phyloP scores from a whole-genome alignment of 2,329 filamentous ascomycete species.

The Chaetomiaceae sp. region DNA sequence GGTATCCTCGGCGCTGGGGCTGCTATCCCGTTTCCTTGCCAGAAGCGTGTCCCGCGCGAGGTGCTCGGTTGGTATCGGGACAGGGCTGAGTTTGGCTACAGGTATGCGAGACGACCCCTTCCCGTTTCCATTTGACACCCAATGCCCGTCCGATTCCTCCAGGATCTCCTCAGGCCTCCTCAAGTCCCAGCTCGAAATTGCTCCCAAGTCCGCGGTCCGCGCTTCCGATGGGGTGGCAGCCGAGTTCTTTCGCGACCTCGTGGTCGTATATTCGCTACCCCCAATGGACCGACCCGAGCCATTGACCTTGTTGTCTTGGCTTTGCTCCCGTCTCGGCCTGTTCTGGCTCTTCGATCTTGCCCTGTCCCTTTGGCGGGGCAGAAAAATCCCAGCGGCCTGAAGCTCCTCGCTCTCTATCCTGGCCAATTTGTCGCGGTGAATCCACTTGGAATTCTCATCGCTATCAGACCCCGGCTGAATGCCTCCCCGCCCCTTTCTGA shows the following conservation, averaged over 20 bases:
- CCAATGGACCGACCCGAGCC: constrained; percentile 30
- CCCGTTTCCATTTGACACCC: constrained; percentile 43
- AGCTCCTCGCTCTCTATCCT: constrained; percentile 76
- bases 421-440: constrained; percentile 77
- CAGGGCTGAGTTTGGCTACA: constrained; percentile 70
- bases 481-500: constrained; percentile 26
- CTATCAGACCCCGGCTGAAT: constrained; percentile 26
- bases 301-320: constrained; percentile 30
- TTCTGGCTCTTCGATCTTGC: constrained; percentile 43
- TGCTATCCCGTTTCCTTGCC: constrained; percentile 53
- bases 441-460: constrained; percentile 68
- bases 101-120: constrained; percentile 78
- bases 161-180: constrained; percentile 73
- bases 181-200: constrained; percentile 59
- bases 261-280: constrained; percentile 25
- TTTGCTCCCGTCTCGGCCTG: constrained; percentile 28
- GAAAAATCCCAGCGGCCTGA: constrained; percentile 66
- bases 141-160: constrained; percentile 49
- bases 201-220: constrained; percentile 34
- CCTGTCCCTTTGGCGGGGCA: constrained; percentile 49
- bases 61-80: constrained; percentile 64
- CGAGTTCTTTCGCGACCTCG: constrained; percentile 43
- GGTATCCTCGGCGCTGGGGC: constrained; percentile 47
- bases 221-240: constrained; percentile 34
- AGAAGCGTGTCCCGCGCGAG: constrained; percentile 68